Conservation (phyloP, 768 basidiomycete species). For the Lentinula sp. region DNA sequence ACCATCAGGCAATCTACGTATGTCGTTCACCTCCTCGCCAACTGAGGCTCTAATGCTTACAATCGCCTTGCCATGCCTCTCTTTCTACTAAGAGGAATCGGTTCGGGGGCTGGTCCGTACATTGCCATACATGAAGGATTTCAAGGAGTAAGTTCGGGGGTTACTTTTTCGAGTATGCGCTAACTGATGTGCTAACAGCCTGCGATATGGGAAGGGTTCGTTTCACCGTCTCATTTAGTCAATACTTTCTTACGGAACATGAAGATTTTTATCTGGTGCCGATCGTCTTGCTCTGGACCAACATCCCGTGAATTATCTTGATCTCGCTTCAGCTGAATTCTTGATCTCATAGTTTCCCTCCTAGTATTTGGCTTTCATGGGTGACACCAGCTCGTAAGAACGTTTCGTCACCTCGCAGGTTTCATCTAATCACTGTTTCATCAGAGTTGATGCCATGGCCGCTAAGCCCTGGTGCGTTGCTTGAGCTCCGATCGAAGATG, state of each 20-base stretch:
- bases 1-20: constrained; percentile 38
- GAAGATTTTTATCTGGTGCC: constrained; percentile 65
- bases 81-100: constrained; percentile 48
- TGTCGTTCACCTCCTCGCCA: not conserved
- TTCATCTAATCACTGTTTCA: constrained; percentile 1
- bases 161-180: constrained; percentile 6
- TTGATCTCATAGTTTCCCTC: constrained; percentile 21
- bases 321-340: constrained; percentile 24
- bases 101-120: constrained; percentile 51
- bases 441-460: constrained; percentile 33
- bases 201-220: constrained; percentile 39
- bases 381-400: constrained; percentile 34
- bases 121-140: constrained; percentile 65
- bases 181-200: constrained; percentile 21
- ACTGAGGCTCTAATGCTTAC: not conserved
- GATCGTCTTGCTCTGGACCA: constrained; percentile 76
- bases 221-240: not conserved
- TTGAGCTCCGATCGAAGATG: constrained; percentile 3
- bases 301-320: constrained; percentile 60
- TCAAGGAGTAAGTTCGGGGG: constrained; percentile 36
- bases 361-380: constrained; percentile 41
- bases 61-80: not conserved
- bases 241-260: constrained; percentile 2
- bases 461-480: constrained; percentile 35
- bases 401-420: not conserved